phyloP scores from a whole-genome alignment of 2,329 filamentous ascomycete genomes.

The Parafenestella ontariensis region DNA sequence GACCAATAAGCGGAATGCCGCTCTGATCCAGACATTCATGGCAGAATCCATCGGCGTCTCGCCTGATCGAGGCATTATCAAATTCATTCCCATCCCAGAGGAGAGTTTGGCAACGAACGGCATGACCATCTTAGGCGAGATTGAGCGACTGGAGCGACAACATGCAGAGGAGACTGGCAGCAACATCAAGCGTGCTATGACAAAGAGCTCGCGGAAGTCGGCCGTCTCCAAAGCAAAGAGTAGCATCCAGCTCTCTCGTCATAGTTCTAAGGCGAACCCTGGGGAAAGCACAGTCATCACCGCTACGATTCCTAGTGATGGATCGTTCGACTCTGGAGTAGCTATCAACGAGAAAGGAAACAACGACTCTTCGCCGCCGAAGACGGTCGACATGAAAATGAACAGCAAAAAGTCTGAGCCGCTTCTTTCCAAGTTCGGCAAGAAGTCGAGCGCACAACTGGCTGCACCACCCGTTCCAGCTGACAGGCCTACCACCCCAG shows the following conservation, averaged over 20 bases:
- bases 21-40: conserved; percentile 78
- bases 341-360: conserved; percentile 38
- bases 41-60: conserved; percentile 72
- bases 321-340: conserved; percentile 46
- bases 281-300: conserved; percentile 35
- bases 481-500: conserved; percentile 37
- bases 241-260: conserved; percentile 46
- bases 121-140: conserved; percentile 71
- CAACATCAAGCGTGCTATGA: conserved; percentile 52
- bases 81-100: conserved; percentile 73
- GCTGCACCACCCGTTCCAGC: conserved; percentile 42
- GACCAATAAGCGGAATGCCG: conserved; percentile 81
- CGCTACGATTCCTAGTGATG: conserved; percentile 43
- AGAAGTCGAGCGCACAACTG: conserved; percentile 21
- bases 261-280: conserved; percentile 38
- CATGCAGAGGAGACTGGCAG: conserved; percentile 51
- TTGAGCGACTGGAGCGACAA: conserved; percentile 64
- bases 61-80: conserved; percentile 72
- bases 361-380: conserved; percentile 19
- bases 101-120: conserved; percentile 76
- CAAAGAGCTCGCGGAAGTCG: conserved; percentile 46
- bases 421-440: conserved; percentile 29
- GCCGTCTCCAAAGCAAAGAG: conserved; percentile 45
- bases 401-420: conserved; percentile 33
- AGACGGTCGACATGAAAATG: conserved; percentile 28